Base-by-base conservation (phyloP, 371 early-diverging fungal genomes). In the Mucor indicus region DNA sequence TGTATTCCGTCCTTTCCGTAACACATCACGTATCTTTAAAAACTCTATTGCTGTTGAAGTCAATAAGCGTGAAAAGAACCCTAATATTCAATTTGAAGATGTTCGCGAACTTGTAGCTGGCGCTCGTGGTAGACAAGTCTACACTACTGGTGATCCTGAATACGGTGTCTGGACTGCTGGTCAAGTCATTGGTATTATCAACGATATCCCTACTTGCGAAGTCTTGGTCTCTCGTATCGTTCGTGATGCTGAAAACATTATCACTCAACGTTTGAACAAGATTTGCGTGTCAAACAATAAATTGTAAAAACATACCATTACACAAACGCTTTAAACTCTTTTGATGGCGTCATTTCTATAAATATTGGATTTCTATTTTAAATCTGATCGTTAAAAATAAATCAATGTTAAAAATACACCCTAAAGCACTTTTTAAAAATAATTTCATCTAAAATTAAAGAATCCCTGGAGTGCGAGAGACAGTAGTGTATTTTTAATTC, bases 101-200 rank as follows among this genome's bases (percentile, higher is more conserved):
- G 75, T 90, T 7, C 71, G 74, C 19, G 78, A 84, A 31, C 64
- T 89, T 31, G 90, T 90, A 1, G 53, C 84, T 12, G 90, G 90
- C 24, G 62, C 67, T 31, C 76, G 89, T 25, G 90, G 90, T 8
- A 78, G 81, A 36, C 67, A 83, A 50, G 89, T 86, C 8, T 88
- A 75, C 46, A 72, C 68, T 40, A 80, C 73, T 15, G 90, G 90
- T 39, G 85, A 88, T 55, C 60, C 74, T 22, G 84, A 89, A 46
- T 76, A 62, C 52, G 90, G 87, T 58, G 82, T 89, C 19, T 89
- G 90, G 87, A 84, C 83, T 17, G 86, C 85, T 22, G 86, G 86
- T 16, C 86, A 85, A 53, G 84, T 85, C n/a, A 65, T 84, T 37
- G 86, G 89, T 30, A 47, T 83, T 39, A 87, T 89, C 57, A 75